Base-by-base conservation (phyloP, 2,329 filamentous ascomycete species). In the Cladophialophora chaetospira region DNA sequence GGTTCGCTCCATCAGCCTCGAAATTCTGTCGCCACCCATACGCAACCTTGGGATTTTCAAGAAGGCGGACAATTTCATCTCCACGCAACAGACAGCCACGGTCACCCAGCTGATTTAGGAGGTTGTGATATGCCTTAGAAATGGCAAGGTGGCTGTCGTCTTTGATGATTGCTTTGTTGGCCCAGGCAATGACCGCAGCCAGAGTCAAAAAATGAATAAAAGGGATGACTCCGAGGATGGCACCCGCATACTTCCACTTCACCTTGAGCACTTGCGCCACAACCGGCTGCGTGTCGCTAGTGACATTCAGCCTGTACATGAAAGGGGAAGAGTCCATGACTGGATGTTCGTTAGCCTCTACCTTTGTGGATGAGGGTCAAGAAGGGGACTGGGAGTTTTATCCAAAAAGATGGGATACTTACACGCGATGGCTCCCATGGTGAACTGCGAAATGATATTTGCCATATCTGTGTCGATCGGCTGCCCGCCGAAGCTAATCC, bases 181-280 rank as follows among this genome's bases (percentile, higher is more conserved):
- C 63, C 61, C 61, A 63, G 5, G 47, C 21, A 25, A 65, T 61
- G 33, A 65, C 63, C 10, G 54, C 40, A 13, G 55, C 48, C 28
- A 63, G 56, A 15, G 63, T 58, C 48, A 38, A 46, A 33, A 61
- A 60, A 31, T 65, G 63, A 15, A 62, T 60, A 33, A 61, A 56
- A 10, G 62, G 62, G 21, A 64, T 61, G 6, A 61, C 42, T 15
- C 31, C 60, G 1, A 64, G 49, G n/a, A 64, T 58, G 2, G 57
- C 3, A 10, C 53, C 60, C 13, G 62, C 60, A 29, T 55, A 64
- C 26, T 45, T 47, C 62, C 62, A 64, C 10, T 53, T 72, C 97
- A 99, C 73, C 97, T 97, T 64, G 85, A 92, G 59, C 96, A 97
- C 67, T 91, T 97, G 72, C 77, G 75, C 11, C 89, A 91, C 4